These are phyloP conservation scores for Eucalyptus erythrocorys DNA, from an alignment of 345 rosid genomes.

Conservation along the genomic window DNA sequence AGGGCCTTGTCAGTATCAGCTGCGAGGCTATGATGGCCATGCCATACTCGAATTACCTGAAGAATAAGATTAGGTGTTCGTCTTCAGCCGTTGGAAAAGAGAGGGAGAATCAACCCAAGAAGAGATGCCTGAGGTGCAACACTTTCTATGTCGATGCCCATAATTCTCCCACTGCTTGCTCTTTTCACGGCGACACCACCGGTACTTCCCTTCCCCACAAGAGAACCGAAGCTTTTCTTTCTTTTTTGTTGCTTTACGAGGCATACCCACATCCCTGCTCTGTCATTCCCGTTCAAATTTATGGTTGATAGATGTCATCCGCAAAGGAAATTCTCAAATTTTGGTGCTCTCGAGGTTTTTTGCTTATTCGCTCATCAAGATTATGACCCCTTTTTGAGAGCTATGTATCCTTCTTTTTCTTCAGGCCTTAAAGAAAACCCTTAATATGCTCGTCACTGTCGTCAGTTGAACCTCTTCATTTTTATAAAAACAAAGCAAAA, in stretches of 20 bases:
- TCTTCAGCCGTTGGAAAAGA: neutral
- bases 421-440: neutral
- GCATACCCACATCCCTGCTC: neutral
- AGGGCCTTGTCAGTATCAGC: neutral
- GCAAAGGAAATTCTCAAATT: neutral
- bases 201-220: conserved; percentile 6
- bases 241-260: neutral
- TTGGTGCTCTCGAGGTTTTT: neutral
- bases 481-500: neutral
- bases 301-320: neutral
- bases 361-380: neutral
- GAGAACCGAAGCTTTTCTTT: neutral
- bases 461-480: neutral
- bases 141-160: conserved; percentile 23
- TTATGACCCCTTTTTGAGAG: neutral
- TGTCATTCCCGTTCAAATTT: neutral
- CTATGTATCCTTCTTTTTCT: neutral
- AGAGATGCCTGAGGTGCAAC: conserved; percentile 42
- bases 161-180: conserved; percentile 43
- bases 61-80: neutral
- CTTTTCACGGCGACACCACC: conserved; percentile 50
- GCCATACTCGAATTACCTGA: neutral
- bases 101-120: conserved; percentile 2
- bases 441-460: neutral
- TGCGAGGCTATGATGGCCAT: neutral